Evolutionary conservation across 2,329 filamentous ascomycete genomes (phyloP), one percentile per base, ranked within the genome.

Genomic region (Monilinia fructicola): DNA sequence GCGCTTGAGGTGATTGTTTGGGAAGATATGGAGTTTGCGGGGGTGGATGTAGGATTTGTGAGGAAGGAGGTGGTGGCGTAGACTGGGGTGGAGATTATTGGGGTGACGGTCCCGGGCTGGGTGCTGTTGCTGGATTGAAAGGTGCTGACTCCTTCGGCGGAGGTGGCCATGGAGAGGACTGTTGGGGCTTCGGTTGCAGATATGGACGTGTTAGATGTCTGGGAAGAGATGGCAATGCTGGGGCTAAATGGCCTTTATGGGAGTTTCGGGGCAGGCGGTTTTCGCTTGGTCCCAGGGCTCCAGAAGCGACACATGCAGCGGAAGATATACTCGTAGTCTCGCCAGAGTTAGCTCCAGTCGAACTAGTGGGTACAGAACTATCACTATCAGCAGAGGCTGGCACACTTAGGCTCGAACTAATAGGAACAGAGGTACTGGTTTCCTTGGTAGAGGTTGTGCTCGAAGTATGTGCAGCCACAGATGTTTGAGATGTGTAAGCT

Each of bases 61-160:
- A 64, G 10, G 38, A 64, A 64, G 4, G 61, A 64, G 28, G 52
- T 56, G 0, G 61, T 46, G n/a, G 42, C n/a, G 31, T 44, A 58
- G 53, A 16, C 52, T 44, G 54, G 40, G 12, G 42, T 23, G 21
- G 56, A 44, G 21, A 18, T 65, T 18, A 28, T n/a, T 23, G 40
- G 38, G 14, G 11, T 26, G 52, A 38, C 48, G 0, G 52, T 46
- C 26, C 18, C 40, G 10, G 55, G 6, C 21, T 21, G 48, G 7
- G 23, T 4, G 16, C 7, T 26, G 35, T n/a, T n/a, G 14, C n/a
- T 23, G 21, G 62, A 26, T 56, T 58, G 21, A 12, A 54, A 16
- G 2, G 31, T 28, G 35, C 18, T 48, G 11, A 53, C 14, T 0
- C n/a, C 23, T 52, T 65, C 54, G 23, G 48, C 14, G 12, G 42